These are phyloP conservation scores for Hymenochaete sp. DNA, from an alignment of 1,284 basidiomycete species.

Conservation along the genomic window DNA sequence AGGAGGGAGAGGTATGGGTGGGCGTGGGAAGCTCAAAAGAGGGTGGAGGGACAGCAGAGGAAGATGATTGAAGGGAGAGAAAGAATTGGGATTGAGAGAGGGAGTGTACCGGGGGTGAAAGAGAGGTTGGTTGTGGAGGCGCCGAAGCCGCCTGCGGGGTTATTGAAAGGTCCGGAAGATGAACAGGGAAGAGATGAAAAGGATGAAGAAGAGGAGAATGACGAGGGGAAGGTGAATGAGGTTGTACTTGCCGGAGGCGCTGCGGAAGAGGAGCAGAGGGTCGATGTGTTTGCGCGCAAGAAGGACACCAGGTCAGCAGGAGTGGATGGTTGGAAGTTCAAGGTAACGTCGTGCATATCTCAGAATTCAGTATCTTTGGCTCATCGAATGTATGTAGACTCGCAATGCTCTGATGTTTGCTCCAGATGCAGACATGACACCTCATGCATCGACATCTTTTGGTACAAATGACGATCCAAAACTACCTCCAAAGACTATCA, in stretches of 20 bases:
- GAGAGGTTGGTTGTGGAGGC: slow-evolving; percentile 59
- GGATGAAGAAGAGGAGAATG: slow-evolving; percentile 19
- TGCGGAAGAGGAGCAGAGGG: slow-evolving; percentile 23
- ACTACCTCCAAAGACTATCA: slow-evolving; percentile 57
- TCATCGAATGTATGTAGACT: slow-evolving; percentile 39
- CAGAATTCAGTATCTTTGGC: slow-evolving; percentile 12
- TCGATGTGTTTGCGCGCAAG: slow-evolving; percentile 67
- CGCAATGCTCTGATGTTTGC: slow-evolving; percentile 90
- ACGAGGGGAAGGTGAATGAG: slow-evolving; percentile 24
- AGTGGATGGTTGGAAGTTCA: slow-evolving; percentile 84
- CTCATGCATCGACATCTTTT: slow-evolving; percentile 45
- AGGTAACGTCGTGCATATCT: slow-evolving; percentile 37
- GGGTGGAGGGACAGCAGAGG: slow-evolving; percentile 57
- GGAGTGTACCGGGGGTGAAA: slow-evolving; percentile 51
- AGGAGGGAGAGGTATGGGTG: slow-evolving; percentile 75
- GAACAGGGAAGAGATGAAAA: slow-evolving; percentile 20
- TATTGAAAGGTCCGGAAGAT: slow-evolving; percentile 33
- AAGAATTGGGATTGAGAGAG: slow-evolving; percentile 60
- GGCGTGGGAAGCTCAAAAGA: slow-evolving; percentile 86
- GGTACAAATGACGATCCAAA: slow-evolving; percentile 29
- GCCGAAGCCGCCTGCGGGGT: slow-evolving; percentile 43
- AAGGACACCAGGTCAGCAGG: slow-evolving; percentile 62
- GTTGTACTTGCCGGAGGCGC: slow-evolving; percentile 16
- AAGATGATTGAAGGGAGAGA: slow-evolving; percentile 58
- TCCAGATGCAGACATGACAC: slow-evolving; percentile 82